Evolutionary conservation across 2,329 filamentous ascomycete genomes (phyloP), one percentile per base, ranked within the genome.

Genomic region (Chrysosporium keratinophilum): DNA sequence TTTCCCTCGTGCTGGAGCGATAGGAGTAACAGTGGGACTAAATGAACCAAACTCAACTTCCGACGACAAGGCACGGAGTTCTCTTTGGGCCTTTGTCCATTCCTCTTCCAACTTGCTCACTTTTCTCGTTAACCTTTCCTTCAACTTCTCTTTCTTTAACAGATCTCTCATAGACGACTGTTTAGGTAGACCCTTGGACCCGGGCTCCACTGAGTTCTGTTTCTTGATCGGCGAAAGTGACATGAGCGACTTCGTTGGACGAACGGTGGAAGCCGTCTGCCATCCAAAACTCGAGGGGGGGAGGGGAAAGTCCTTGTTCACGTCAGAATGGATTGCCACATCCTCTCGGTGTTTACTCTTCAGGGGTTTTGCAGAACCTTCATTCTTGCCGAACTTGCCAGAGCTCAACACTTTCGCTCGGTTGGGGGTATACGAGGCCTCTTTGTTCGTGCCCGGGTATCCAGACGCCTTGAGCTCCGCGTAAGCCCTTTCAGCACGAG

Each of bases 91-190:
- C 35, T 73, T 71, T 14, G 77, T 69, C 31, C 83, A 72, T 62
- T 82, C 81, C 11, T 70, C 64, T 60, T 84, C 80, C 11, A 83
- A 72, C 58, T 82, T 75, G 58, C 78, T 81, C 31, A 83, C 79
- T 50, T 78, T 74, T 66, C 80, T 81, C 40, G 74, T 69, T 33
- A 83, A 67, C 57, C 79, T 81, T 55, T 75, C 71, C 34, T 45
- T 52, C 41, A 52, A 43, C 17, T 40, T 52, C 28, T 52, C 50
- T 19, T 15, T 52, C 33, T 33, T 37, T 17, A 76, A 70, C 5
- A 83, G 66, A 50, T 83, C 80, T 28, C 20, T 52, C 31, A 52
- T 39, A 3, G 50, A 52, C 15, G 40, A 39, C 15, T 45, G 40
- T 52, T 52, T 52, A 14, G 50, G 50, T 5, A 52, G 41, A 15